Evolutionary conservation across 495 filamentous ascomycete species (phyloP), one percentile per base, ranked within the genome.

Genomic region (Penicillium longicatenatum): DNA sequence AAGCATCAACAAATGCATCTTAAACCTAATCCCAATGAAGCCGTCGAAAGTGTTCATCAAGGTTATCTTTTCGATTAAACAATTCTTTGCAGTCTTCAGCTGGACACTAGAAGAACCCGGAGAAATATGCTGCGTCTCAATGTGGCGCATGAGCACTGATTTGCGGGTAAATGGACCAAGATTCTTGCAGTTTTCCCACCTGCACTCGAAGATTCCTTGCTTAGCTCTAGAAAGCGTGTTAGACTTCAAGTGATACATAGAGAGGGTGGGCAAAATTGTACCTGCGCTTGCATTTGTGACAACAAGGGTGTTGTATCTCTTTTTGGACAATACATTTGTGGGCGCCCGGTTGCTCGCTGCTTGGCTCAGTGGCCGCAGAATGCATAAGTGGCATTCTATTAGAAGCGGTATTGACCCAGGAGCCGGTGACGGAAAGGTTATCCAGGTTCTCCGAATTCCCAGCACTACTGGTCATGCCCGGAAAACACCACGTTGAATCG

Each of bases 41-140:
- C 8, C 42, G 2, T 2, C 49, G 31, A 14, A 54, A 22, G 21
- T 57, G 59, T 11, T 35, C 24, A 19, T 19, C n/a, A 33, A 57
- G 46, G 6, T 57, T 57, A 42, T 57, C 54, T 8, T 54, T 57
- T 19, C 54, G 54, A 46, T 21, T 62, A 12, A 62, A 57, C 1
- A 35, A 9, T 11, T 20, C 24, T 12, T 11, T 20, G 29, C 54
- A 62, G 3, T 29, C 12, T 6, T 26, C 21, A 14, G 31, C 45
- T 16, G n/a, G 20, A 26, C 59, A 62, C 7, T 49, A 20, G 59
- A 43, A 1, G 59, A 44, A 14, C 52, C 21, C 5, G 59, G 62
- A 7, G 24, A 22, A n/a, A 65, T 41, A 48, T 65, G 62, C 49
- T 56, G 55, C 4, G 55, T 62, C 6, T 56, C 42, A 16, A 61